Evolutionary conservation across 108 stramenopile genomes (phyloP).

Genomic region (Discostella stelligeroides): DNA sequence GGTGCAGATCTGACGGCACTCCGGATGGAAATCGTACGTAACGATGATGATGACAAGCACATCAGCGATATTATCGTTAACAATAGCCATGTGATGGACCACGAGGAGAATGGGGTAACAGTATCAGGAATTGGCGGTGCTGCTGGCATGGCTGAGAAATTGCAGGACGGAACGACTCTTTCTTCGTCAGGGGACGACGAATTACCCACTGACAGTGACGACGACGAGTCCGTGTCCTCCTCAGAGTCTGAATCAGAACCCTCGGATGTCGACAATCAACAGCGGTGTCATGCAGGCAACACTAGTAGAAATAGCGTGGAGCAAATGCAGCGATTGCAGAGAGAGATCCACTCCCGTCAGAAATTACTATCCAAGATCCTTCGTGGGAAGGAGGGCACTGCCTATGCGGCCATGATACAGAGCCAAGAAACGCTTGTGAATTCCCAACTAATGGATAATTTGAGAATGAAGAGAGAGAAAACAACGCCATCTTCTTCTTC

Average conservation of each 20-base stretch:
- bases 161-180: background rate
- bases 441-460: background rate
- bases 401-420: conserved; percentile 1
- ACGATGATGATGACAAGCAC: too few relatives aligned
- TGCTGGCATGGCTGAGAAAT: background rate
- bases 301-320: background rate
- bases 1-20: background rate
- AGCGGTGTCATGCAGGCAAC: too few relatives aligned
- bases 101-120: background rate
- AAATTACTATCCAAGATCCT: conserved; percentile 1
- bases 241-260: conserved; percentile 3
- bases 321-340: conserved; percentile 3
- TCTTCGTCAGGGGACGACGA: background rate
- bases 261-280: background rate
- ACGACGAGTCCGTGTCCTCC: background rate
- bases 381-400: conserved; percentile 11
- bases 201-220: background rate
- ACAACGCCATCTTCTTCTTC: background rate
- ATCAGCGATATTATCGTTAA: background rate
- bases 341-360: background rate
- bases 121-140: background rate
- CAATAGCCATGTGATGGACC: background rate
- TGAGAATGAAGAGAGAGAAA: background rate
- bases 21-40: background rate
- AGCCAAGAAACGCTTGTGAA: background rate